Conservation (phyloP, 345 rosid genomes). For the Noccaea bulbosa region DNA sequence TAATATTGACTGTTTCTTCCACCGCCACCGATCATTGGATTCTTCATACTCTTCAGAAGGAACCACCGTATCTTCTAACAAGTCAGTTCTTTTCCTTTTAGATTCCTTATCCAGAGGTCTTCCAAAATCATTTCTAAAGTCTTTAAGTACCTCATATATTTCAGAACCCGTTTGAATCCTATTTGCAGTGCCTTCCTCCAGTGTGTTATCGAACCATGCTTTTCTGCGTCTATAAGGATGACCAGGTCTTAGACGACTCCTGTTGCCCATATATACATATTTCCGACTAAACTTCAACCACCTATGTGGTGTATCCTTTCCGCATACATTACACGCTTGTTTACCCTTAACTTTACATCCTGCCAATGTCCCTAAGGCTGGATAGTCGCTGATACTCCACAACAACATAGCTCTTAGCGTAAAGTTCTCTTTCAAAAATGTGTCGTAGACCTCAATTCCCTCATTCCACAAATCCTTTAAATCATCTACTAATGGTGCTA, state of each 20-base stretch:
- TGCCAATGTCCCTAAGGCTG: not conserved
- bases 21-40: not conserved
- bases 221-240: not conserved
- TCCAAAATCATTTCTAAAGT: not conserved
- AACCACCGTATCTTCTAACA: not conserved
- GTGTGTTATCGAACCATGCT: not conserved
- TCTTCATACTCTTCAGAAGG: not conserved
- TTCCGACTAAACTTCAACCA: not conserved
- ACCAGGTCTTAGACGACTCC: not conserved
- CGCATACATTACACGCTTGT: not conserved
- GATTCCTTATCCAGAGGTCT: not conserved
- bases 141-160: not conserved
- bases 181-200: not conserved
- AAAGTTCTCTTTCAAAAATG: not conserved
- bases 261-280: not conserved
- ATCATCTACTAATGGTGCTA: not conserved
- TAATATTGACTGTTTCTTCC: not conserved
- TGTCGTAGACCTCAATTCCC: not conserved
- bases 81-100: not conserved
- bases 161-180: not conserved
- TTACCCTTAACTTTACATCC: not conserved
- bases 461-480: not conserved
- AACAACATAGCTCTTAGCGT: not conserved
- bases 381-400: constrained; percentile 9
- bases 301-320: not conserved